Evolutionary conservation across 2,329 filamentous ascomycete genomes (phyloP), one percentile per base, ranked within the genome.

Genomic region (Westerdykella aurantiaca): DNA sequence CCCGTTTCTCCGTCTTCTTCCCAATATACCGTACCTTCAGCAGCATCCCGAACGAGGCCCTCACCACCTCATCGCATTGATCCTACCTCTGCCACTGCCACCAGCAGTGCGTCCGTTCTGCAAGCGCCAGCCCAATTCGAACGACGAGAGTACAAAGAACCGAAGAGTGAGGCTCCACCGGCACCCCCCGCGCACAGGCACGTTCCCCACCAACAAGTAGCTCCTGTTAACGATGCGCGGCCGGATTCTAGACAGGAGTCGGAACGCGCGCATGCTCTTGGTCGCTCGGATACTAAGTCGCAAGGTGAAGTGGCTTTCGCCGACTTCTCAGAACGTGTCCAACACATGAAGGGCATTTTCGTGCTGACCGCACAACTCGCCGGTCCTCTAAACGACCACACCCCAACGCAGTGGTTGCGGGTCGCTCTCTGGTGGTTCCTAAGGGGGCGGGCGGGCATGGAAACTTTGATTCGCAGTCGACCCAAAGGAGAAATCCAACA

Each of bases 351-450:
- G 48, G 82, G 85, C 51, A 74, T 93, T 2, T 94, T 95, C 60
- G 76, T 81, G 31, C 68, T 91, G 35, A 86, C 90, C 45, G 83
- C 88, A 0, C 87, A 95, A 63, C 78, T 82, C 25, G 74, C 83
- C 23, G 82, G 80, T 49, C 81, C 86, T 0, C 63, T 89, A 4
- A 74, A 79, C 43, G 75, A 77, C 23, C 83, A 80, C 40, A 72
- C 80, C 0, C 74, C 84, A 0, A 73, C 77, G 38, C 80, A 88
- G 47, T 84, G 90, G 71, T 74, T 85, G 9, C 78, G 86, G 45
- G 83, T 82, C 18, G 83, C 81, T 3, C 72, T 87, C 0, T 96
- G 90, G 90, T 96, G 90, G 90, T 94, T 95, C 58, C 63, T 95
- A 37, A 85, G 81, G 53, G 90, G 89, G 16, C 82, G 89, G 48